Evolutionary conservation across 257 asterid species (phyloP), one percentile per base, ranked within the genome.

Genomic region (Gentiana dahurica): DNA sequence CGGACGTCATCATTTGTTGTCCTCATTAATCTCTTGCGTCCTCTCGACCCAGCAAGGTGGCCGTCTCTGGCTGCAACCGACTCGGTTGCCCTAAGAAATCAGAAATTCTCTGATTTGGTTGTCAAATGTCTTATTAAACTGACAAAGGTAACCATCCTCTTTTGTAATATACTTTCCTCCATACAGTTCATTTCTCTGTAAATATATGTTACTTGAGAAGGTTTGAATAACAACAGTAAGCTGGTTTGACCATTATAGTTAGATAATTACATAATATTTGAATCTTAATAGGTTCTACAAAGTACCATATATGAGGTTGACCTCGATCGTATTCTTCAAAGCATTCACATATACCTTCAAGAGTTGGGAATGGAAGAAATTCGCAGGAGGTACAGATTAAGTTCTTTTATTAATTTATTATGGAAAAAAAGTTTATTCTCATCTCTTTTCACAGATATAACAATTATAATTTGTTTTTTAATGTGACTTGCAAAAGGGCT

Each of bases 331-430:
- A 81, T 92, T 68, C 99, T 92, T 68, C 97, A 89, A 71, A 86
- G 99, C 68, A 92, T 92, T 69, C 99, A 92, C 68, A 58, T 88
- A 63, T 92, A 89, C 79, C 84, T 92, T 54, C 97, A 92, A 82
- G 97, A 89, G 62, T 57, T 92, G 58, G 97, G 97, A 56, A 92
- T 88, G 97, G 97, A 88, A 73, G 99, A 92, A 72, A 89, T 92
- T 61, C 77, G 97, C 44, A 89, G 77, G 75, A 88, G 99, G 99
- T 92, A 76, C 46, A 47, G 57, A 36, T 44, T 57, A 36, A 38
- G 10, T 58, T 15, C 35, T 39, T 47, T 61, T 41, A 8, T 8
- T 24, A 24, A 24, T 24, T 24, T 24, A 24, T 24, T 24, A 24
- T 24, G 24, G 24, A 24, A 24, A 24, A 24, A 24, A 24, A 6